phyloP scores from a whole-genome alignment of 805 yeast species.

The Barnettozyma pratensis region DNA sequence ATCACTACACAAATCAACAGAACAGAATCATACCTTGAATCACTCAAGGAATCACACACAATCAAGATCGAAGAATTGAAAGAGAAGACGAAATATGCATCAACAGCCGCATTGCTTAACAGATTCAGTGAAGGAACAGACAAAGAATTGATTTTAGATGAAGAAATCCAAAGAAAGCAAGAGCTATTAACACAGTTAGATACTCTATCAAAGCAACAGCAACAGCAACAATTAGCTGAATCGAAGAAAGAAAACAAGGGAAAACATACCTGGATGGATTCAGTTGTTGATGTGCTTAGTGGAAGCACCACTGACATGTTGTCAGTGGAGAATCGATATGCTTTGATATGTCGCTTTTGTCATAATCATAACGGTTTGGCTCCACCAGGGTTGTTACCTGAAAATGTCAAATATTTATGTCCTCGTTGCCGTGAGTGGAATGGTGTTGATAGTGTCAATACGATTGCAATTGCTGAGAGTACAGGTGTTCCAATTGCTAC shows the following conservation, averaged over 20 bases:
- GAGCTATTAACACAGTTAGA: constrained; percentile 27
- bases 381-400: constrained; percentile 58
- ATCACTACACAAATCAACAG: constrained; percentile 8
- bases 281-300: constrained; percentile 47
- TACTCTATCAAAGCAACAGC: constrained; percentile 2
- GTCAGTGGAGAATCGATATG: constrained; percentile 53
- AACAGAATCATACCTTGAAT: constrained; percentile 20
- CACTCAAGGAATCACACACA: constrained; percentile 41
- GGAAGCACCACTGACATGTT: constrained; percentile 20
- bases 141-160: constrained; percentile 34
- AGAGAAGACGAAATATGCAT: constrained; percentile 65
- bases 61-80: constrained; percentile 63
- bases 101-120: constrained; percentile 67
- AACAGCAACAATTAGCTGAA: neutral
- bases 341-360: constrained; percentile 68
- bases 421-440: constrained; percentile 42
- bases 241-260: neutral
- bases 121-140: constrained; percentile 56
- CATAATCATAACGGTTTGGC: constrained; percentile 75
- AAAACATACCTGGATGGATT: constrained; percentile 31
- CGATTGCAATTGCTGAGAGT: neutral
- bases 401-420: constrained; percentile 51
- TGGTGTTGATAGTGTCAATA: constrained; percentile 14
- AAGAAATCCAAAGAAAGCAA: constrained; percentile 36
- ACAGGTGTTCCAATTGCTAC: neutral